Evolutionary conservation across 805 yeast genomes (phyloP).

Genomic region (Metschnikowia koreensis): DNA sequence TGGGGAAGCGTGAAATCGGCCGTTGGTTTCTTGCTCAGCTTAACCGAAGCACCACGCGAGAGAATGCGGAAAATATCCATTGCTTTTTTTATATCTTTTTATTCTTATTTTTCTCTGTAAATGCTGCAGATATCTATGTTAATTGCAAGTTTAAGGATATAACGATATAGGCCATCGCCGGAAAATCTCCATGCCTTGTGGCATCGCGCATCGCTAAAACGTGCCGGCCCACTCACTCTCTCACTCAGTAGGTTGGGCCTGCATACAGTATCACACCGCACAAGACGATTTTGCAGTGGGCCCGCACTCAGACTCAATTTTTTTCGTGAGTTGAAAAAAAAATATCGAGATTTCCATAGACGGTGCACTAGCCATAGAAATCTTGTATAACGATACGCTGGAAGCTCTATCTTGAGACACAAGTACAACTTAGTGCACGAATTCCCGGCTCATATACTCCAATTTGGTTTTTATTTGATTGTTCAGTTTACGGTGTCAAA

Average conservation of each 20-base stretch:
- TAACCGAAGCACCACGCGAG: constrained; percentile 80
- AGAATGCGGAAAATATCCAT: constrained; percentile 91
- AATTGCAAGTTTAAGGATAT: too few species aligned
- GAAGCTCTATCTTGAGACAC: background rate
- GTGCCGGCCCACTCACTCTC: background rate
- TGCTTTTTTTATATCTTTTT: background rate
- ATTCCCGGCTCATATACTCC: too few species aligned
- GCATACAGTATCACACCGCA: background rate
- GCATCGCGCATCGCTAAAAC: constrained; percentile 6
- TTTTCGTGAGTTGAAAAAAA: constrained; percentile 1
- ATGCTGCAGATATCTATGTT: background rate
- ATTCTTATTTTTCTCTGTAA: background rate
- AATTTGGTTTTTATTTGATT: too few species aligned
- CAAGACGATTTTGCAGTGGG: background rate
- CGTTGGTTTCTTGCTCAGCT: constrained; percentile 49
- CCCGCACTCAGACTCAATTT: constrained; percentile 2
- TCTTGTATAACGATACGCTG: background rate
- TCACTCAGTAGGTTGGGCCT: background rate
- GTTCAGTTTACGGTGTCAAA: background rate
- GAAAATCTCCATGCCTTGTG: background rate
- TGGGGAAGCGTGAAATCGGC: constrained; percentile 38
- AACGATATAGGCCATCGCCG: background rate
- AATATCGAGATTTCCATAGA: background rate
- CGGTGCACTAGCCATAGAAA: background rate
- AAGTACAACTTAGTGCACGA: too few species aligned